Evolutionary conservation across 2,329 filamentous ascomycete genomes (phyloP), one percentile per base, ranked within the genome.

Genomic region (Thelonectria blattea): DNA sequence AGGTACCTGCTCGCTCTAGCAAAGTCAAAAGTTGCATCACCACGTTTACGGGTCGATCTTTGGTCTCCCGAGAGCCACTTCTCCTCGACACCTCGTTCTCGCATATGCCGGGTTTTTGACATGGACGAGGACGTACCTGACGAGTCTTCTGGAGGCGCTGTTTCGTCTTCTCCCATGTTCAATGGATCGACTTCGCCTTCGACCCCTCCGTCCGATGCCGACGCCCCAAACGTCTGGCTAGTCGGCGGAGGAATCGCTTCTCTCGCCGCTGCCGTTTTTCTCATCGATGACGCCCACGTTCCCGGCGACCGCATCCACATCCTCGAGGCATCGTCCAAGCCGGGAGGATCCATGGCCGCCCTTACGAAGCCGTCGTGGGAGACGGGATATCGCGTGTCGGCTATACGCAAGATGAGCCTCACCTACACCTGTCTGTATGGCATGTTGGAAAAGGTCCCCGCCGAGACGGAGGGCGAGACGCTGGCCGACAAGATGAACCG

Each of bases 171-270:
- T 6, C 49, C 55, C 39, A 62, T 60, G 17, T 58, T 57, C 59
- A 62, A 67, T 57, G 65, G 56, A 6, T 47, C 51, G 27, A 22
- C 41, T 17, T 30, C 51, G 7, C 34, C 4, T 47, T 54, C 53
- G 10, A 17, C 56, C 24, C 27, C 50, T 5, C 34, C 61, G 17
- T 30, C 20, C 14, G 56, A 57, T 46, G 12, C 48, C 8, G 59
- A 55, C 5, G 30, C 46, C 1, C 64, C 66, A 37, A 58, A 71
- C 54, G 59, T 71, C 4, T 71, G 67, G 67, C 68, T 71, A 22
- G 68, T 71, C n/a, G 68, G 68, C 12, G 68, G 68, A 18, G 68
- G 68, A 6, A 71, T 71, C 32, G 64, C 68, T 7, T 70, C 68
- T 3, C 60, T 71, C 12, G 68, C 68, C 20, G 68, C 68, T 5